These are phyloP conservation scores for Spongispora temasekensis DNA, from an alignment of 1,284 basidiomycete species.

Conservation along the genomic window DNA sequence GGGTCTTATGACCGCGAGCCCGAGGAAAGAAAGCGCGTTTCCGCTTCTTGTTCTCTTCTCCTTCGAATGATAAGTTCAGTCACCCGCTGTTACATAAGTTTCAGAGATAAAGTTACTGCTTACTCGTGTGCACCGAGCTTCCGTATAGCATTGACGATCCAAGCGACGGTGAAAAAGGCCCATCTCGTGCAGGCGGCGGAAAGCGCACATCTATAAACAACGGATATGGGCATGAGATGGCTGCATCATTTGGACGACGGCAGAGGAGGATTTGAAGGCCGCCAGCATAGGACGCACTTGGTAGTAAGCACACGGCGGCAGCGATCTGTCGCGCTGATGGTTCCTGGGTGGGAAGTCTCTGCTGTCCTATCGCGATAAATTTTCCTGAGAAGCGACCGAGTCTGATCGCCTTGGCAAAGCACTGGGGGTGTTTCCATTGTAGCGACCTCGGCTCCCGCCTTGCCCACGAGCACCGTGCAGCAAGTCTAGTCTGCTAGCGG, in stretches of 20 bases:
- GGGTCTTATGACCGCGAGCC: slow-evolving; percentile 2
- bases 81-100: slow-evolving; percentile 26
- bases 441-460: neutral
- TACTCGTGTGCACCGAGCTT: slow-evolving; percentile 17
- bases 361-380: slow-evolving; percentile 17
- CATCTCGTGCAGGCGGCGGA: neutral
- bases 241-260: neutral
- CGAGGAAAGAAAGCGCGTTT: slow-evolving; percentile 19
- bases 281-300: too few species aligned
- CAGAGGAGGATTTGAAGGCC: neutral
- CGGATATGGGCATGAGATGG: neutral
- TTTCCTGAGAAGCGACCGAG: slow-evolving; percentile 26
- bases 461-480: too few species aligned
- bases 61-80: slow-evolving; percentile 7
- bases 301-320: slow-evolving; percentile 3
- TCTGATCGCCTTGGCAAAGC: slow-evolving; percentile 16
- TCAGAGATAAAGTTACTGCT: slow-evolving; percentile 26
- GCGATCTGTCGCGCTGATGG: slow-evolving; percentile 22
- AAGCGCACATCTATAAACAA: neutral
- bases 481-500: neutral
- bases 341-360: slow-evolving; percentile 20
- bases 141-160: slow-evolving; percentile 11
- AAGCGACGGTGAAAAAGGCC: slow-evolving; percentile 9
- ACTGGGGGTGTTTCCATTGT: slow-evolving; percentile 1
- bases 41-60: slow-evolving; percentile 24